Conservation (phyloP, 2,329 filamentous ascomycete species). For the Xylogone sp. region DNA sequence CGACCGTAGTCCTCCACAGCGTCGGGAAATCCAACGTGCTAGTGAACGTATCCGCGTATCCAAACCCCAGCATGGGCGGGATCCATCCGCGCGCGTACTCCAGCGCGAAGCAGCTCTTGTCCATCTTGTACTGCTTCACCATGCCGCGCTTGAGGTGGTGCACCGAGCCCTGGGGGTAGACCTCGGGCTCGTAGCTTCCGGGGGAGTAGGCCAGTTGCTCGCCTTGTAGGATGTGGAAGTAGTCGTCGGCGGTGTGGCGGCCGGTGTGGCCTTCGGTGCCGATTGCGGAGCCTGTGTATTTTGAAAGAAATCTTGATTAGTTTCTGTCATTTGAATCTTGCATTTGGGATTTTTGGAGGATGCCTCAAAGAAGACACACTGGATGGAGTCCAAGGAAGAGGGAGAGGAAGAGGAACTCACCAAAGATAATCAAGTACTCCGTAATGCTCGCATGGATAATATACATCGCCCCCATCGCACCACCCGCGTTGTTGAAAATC, state of each 20-base stretch:
- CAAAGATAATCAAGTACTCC: conserved; percentile 88
- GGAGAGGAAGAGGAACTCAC: conserved; percentile 23
- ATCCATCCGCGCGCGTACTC: conserved; percentile 89
- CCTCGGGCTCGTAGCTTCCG: conserved; percentile 62
- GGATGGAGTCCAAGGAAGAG: not conserved
- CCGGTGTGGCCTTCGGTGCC: conserved; percentile 87
- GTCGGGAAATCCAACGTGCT: conserved; percentile 85
- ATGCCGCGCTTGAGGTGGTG: conserved; percentile 69
- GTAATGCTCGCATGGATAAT: conserved; percentile 85
- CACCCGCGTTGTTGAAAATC: conserved; percentile 90
- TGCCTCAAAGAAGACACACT: too few species aligned
- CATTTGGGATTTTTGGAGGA: too few species aligned
- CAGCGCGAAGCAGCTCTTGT: conserved; percentile 71
- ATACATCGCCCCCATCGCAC: conserved; percentile 90
- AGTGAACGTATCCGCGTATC: conserved; percentile 74
- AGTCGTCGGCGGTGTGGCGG: conserved; percentile 88
- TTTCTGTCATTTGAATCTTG: too few species aligned
- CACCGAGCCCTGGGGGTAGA: conserved; percentile 65
- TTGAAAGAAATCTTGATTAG: too few species aligned
- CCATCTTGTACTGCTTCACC: conserved; percentile 83
- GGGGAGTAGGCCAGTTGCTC: conserved; percentile 72
- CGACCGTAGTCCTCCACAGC: conserved; percentile 70
- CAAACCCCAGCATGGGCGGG: conserved; percentile 88
- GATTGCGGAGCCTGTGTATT: conserved; percentile 59
- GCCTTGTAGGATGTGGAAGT: conserved; percentile 85